Conservation (phyloP, 2,329 filamentous ascomycete species). For the Colletotrichum acutatum region DNA sequence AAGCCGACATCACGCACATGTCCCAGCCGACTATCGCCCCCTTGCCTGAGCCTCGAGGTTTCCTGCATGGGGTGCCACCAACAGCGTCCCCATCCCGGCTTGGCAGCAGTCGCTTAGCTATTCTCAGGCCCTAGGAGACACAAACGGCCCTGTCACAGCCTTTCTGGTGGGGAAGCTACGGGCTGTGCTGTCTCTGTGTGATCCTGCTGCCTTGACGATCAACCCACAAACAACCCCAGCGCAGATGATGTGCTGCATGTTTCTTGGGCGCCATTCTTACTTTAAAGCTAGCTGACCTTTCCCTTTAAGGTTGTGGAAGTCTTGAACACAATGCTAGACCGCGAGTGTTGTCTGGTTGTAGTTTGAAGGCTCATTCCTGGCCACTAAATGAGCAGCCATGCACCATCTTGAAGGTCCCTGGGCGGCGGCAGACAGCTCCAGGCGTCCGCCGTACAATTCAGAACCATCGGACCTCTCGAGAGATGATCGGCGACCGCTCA, state of each 20-base stretch:
- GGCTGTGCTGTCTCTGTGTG: background rate
- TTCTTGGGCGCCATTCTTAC: background rate
- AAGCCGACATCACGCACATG: background rate
- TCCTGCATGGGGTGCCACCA: background rate
- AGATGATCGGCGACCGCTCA: background rate
- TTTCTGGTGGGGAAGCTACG: background rate
- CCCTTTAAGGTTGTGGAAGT: background rate
- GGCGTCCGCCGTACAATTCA: background rate
- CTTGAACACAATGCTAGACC: background rate
- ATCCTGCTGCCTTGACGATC: slow-evolving; percentile 3
- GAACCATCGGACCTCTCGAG: background rate
- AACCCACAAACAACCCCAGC: background rate
- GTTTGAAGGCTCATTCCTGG: background rate
- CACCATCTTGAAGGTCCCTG: background rate
- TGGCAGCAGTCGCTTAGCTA: slow-evolving; percentile 1
- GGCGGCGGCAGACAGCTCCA: background rate
- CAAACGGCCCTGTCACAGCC: background rate
- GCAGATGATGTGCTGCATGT: background rate
- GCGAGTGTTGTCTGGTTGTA: background rate
- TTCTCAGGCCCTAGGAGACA: background rate
- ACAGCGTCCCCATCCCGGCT: background rate
- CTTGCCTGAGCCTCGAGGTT: background rate
- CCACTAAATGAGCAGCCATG: background rate
- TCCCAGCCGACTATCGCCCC: background rate
- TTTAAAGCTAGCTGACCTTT: background rate